Conservation (phyloP, 164 flowering plant species). For the Magnolia sinica region DNA sequence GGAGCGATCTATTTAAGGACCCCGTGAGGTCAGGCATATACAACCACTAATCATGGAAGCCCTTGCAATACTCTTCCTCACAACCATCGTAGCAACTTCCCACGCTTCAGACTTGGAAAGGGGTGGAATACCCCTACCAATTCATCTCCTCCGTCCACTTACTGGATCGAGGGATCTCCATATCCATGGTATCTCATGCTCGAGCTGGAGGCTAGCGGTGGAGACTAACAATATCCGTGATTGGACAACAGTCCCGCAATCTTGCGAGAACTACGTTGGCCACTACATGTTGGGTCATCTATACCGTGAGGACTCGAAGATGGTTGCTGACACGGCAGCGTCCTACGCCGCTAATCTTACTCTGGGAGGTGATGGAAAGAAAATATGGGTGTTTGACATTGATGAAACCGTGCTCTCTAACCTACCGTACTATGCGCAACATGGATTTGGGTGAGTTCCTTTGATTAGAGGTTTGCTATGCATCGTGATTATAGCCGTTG, state of each 20-base stretch:
- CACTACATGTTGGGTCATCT: slow-evolving; percentile 45
- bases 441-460: slow-evolving; percentile 27
- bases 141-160: slow-evolving; percentile 27
- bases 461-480: too few relatives aligned
- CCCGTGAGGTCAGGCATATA: not conserved
- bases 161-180: slow-evolving; percentile 13
- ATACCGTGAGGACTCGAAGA: slow-evolving; percentile 33
- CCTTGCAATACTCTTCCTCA: not conserved
- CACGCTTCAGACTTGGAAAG: not conserved
- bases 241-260: slow-evolving; percentile 36
- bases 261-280: slow-evolving; percentile 41
- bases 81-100: not conserved
- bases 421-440: slow-evolving; percentile 26
- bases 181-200: slow-evolving; percentile 20
- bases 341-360: slow-evolving; percentile 18
- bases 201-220: slow-evolving; percentile 42
- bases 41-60: not conserved
- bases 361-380: slow-evolving; percentile 26
- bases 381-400: slow-evolving; percentile 38
- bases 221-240: slow-evolving; percentile 41
- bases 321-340: slow-evolving; percentile 13
- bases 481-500: too few relatives aligned
- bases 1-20: not conserved
- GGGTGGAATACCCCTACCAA: not conserved
- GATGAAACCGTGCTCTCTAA: slow-evolving; percentile 42